These are phyloP conservation scores for Fusarium mundagurra DNA, from an alignment of 2,329 filamentous ascomycete genomes.

Conservation along the genomic window DNA sequence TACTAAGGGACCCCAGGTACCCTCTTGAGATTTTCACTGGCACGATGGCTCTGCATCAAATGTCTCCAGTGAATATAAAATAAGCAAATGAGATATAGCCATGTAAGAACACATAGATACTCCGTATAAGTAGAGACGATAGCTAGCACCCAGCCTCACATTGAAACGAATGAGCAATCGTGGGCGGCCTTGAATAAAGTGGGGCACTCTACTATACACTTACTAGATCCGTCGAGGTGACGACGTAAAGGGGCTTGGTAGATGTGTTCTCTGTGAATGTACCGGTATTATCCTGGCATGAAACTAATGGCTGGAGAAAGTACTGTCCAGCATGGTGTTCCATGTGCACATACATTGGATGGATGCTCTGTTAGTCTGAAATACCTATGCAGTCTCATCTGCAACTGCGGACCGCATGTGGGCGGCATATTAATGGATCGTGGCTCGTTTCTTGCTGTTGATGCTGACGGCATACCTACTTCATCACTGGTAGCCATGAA, in stretches of 20 bases:
- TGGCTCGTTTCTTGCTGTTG: slow-evolving; percentile 5
- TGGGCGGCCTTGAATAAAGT: slow-evolving; percentile 48
- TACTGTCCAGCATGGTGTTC: slow-evolving; percentile 1
- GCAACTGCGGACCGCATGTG: slow-evolving; percentile 9
- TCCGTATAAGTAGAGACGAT: slow-evolving; percentile 3
- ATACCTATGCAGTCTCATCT: slow-evolving; percentile 6
- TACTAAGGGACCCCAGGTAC: neutral
- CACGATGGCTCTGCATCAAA: neutral
- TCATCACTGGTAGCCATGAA: slow-evolving; percentile 19
- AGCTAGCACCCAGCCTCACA: neutral
- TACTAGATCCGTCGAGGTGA: slow-evolving; percentile 36
- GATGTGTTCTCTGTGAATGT: slow-evolving; percentile 15
- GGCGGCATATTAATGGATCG: neutral
- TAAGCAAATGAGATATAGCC: neutral
- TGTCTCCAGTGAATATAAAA: neutral
- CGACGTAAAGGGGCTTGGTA: slow-evolving; percentile 37
- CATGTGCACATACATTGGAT: slow-evolving; percentile 2
- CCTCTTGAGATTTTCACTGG: slow-evolving; percentile 3
- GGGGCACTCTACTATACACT: slow-evolving; percentile 36
- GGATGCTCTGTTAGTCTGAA: neutral
- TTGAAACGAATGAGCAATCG: slow-evolving; percentile 50
- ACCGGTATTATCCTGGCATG: slow-evolving; percentile 1
- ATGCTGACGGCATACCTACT: neutral
- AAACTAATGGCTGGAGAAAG: slow-evolving; percentile 5
- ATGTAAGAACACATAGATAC: slow-evolving; percentile 1